phyloP scores from a whole-genome alignment of 495 filamentous ascomycete species.

The Sphaerosporella brunnea region DNA sequence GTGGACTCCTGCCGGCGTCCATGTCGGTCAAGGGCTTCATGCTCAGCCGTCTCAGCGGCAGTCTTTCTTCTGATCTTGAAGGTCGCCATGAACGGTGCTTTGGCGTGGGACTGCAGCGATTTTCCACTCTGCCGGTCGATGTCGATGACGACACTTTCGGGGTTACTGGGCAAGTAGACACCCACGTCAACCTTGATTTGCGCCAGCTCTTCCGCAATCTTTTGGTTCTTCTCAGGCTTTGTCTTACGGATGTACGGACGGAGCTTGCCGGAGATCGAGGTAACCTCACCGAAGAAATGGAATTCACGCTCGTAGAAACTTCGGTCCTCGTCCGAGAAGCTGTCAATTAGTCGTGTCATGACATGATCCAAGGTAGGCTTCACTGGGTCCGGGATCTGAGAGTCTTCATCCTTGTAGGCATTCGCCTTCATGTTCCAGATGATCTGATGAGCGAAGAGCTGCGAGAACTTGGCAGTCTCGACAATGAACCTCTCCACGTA shows the following conservation, averaged over 20 bases:
- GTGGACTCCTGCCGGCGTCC: conserved; percentile 22
- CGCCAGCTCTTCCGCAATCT: conserved; percentile 94
- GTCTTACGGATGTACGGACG: conserved; percentile 80
- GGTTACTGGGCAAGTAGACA: conserved; percentile 92
- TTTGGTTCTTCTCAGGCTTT: conserved; percentile 95
- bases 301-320: conserved; percentile 92
- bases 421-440: conserved; percentile 99
- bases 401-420: conserved; percentile 91
- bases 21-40: conserved; percentile 20
- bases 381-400: conserved; percentile 72
- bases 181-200: conserved; percentile 94
- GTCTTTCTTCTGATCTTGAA: conserved; percentile 82
- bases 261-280: conserved; percentile 82
- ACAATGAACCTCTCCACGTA: conserved; percentile 94
- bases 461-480: conserved; percentile 87
- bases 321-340: conserved; percentile 60
- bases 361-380: conserved; percentile 89
- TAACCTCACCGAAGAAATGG: conserved; percentile 93
- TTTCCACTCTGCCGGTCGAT: conserved; percentile 97
- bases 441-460: conserved; percentile 95
- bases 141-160: conserved; percentile 87
- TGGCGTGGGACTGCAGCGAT: conserved; percentile 90
- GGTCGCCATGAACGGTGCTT: conserved; percentile 96
- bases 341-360: conserved; percentile 60
- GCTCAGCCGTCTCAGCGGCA: conserved; percentile 29